Evolutionary conservation across 2,329 filamentous ascomycete genomes (phyloP), one percentile per base, ranked within the genome.

Genomic region (Thyridium curvatum): DNA sequence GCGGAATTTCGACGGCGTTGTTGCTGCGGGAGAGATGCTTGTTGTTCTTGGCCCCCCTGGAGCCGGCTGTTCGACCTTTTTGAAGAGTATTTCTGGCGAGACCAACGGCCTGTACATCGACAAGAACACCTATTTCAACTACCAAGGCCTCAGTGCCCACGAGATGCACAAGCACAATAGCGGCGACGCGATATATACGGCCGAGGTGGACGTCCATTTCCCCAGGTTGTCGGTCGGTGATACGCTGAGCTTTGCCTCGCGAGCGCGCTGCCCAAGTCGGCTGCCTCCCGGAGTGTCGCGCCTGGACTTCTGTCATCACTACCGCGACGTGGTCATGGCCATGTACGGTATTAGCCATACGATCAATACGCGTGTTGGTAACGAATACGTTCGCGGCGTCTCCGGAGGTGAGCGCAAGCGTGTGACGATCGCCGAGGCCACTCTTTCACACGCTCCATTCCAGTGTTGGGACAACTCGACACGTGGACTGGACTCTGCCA

Each of bases 401-500:
- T 77, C 71, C 16, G 79, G 79, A 9, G 79, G 79, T 30, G 79
- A 84, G 53, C 69, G 78, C 45, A 87, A 90, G 61, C 78, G 86
- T 54, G 84, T 90, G 6, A 83, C 77, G 37, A 86, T 89, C 47
- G 83, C 81, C 8, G 84, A 89, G 58, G 82, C 81, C 7, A 76
- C 84, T 41, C 71, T 74, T 9, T 68, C 66, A 2, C 60, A 68
- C n/a, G 75, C 77, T 2, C 79, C 72, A 32, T 66, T 77, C 2
- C 81, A 86, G 55, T 43, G 45, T 38, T 46, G 44, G 41, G 41
- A 72, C 48, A 72, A 72, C 51, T 65, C 60, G n/a, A 73, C 70
- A 12, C 58, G 70, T 55, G 68, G 69, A 52, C 55, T 72, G 15
- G 69, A 73, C 50, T 65, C 59, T 36, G 69, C 69, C 40, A 72